Percentiles rank a stretch among this genome's conserved stretches.
These are phyloP conservation scores for Raffaelea deltoideospora DNA, from an alignment of 2,329 filamentous ascomycete species.

Conservation along the genomic window DNA sequence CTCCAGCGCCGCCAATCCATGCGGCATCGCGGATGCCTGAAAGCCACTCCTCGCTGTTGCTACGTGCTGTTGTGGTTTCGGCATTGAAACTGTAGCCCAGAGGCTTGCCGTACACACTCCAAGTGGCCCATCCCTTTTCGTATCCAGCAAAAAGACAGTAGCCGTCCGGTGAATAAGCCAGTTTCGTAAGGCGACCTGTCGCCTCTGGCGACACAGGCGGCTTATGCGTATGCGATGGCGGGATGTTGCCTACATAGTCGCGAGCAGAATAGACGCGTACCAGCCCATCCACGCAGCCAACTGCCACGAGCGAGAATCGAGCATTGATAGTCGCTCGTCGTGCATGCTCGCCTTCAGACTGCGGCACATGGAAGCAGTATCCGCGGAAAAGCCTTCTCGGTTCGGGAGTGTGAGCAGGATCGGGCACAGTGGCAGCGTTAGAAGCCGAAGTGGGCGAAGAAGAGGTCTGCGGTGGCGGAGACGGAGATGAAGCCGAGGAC, in stretches of 20 bases:
- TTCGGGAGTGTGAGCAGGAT: too few relatives aligned
- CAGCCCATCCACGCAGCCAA: constrained; percentile 65
- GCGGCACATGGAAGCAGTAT: constrained; percentile 74
- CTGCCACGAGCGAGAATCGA: constrained; percentile 80
- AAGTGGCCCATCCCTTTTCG: constrained; percentile 83
- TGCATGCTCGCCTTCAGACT: constrained; percentile 43
- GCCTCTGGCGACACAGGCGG: constrained; percentile 51
- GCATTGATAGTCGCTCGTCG: constrained; percentile 77
- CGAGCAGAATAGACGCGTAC: constrained; percentile 83
- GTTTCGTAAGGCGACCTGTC: constrained; percentile 56
- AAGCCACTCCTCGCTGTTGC: constrained; percentile 74
- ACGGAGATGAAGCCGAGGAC: constrained; percentile 25
- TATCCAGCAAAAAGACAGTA: constrained; percentile 94
- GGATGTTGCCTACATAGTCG: constrained; percentile 88
- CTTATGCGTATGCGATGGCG: constrained; percentile 64
- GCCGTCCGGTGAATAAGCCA: constrained; percentile 86
- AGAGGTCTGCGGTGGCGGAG: not conserved
- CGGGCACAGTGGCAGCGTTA: constrained; percentile 16
- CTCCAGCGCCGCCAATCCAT: constrained; percentile 80
- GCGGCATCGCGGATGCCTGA: constrained; percentile 59
- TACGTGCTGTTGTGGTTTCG: constrained; percentile 46
- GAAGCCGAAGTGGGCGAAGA: constrained; percentile 12
- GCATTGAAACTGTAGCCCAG: constrained; percentile 70
- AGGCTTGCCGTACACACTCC: constrained; percentile 93
- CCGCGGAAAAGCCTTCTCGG: constrained; percentile 66